Evolutionary conservation across 2,329 filamentous ascomycete genomes (phyloP).

Genomic region (Acrocalymma vagum): DNA sequence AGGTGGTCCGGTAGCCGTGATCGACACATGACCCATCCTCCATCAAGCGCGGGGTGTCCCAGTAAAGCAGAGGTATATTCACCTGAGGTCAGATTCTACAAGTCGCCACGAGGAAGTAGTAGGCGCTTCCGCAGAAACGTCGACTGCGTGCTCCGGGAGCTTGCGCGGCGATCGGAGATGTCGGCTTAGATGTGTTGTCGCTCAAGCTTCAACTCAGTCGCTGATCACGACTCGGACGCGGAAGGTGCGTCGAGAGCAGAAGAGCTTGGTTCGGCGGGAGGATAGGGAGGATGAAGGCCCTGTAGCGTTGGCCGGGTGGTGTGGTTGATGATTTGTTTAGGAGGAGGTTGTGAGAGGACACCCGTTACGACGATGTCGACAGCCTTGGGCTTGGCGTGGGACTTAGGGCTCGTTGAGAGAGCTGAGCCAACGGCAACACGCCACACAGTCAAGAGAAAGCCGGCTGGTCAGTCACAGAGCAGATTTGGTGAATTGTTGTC

Average conservation of each 20-base stretch:
- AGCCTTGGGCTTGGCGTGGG: too few species aligned
- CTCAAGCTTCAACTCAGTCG: conserved; percentile 26
- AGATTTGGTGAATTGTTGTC: too few species aligned
- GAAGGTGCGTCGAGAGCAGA: conserved; percentile 30
- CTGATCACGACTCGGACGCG: conserved; percentile 28
- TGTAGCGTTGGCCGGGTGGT: conserved; percentile 37
- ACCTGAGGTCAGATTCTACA: conserved; percentile 50
- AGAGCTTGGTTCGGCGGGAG: conserved; percentile 33
- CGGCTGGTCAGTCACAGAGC: too few species aligned
- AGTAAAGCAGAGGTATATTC: conserved; percentile 39
- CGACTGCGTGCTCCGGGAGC: conserved; percentile 36
- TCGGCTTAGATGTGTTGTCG: conserved; percentile 32
- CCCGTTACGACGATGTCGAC: too few species aligned
- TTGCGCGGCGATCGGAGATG: conserved; percentile 44
- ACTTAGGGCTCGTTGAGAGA: too few species aligned
- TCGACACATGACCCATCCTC: conserved; percentile 30
- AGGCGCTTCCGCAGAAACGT: conserved; percentile 52
- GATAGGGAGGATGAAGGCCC: conserved; percentile 31
- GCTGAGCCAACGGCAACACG: too few species aligned
- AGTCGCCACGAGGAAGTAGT: conserved; percentile 48
- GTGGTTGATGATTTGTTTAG: conserved; percentile 37
- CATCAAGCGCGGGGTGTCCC: conserved; percentile 22
- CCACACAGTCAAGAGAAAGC: too few species aligned
- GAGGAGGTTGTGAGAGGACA: conserved; percentile 22
- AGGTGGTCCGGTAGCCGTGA: conserved; percentile 1